phyloP scores from a whole-genome alignment of 768 basidiomycete genomes.

The Boletus rex-veris region DNA sequence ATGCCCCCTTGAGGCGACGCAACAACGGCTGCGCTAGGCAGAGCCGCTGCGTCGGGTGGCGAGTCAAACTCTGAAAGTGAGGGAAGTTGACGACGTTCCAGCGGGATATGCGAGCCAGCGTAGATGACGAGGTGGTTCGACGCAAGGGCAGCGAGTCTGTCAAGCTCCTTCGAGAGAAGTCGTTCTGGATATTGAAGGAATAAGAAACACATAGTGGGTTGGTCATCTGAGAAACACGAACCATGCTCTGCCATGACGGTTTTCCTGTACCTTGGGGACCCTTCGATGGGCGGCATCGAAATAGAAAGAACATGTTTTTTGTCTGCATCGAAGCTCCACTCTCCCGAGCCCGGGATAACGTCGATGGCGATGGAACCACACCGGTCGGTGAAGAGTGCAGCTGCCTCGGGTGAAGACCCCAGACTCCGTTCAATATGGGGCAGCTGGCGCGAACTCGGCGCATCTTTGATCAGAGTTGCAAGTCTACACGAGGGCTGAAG shows the following conservation, averaged over 20 bases:
- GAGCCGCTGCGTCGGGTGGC: conserved; percentile 17
- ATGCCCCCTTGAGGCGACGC: conserved; percentile 51
- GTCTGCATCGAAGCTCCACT: conserved; percentile 34
- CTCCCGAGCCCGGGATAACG: conserved; percentile 38
- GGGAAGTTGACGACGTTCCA: conserved; percentile 41
- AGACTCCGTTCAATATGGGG: conserved; percentile 48
- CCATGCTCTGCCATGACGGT: conserved; percentile 51
- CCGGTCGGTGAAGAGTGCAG: conserved; percentile 43
- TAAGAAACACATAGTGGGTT: conserved; percentile 1
- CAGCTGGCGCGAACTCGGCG: conserved; percentile 57
- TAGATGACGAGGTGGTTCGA: conserved; percentile 66
- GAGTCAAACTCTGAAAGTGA: conserved; percentile 30
- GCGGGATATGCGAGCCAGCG: conserved; percentile 46
- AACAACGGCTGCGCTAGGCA: conserved; percentile 30
- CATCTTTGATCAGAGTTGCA: conserved; percentile 41
- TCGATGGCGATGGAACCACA: conserved; percentile 52
- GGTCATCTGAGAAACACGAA: conserved; percentile 29
- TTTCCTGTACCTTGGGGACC: conserved; percentile 43
- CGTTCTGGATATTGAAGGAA: conserved; percentile 33
- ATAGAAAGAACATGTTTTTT: conserved; percentile 57
- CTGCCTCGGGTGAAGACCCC: conserved; percentile 34
- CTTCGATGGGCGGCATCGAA: conserved; percentile 48
- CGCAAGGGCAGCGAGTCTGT: conserved; percentile 44
- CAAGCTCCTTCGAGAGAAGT: conserved; percentile 47
- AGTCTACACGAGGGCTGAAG: conserved; percentile 53